Base-by-base conservation (phyloP, 805 yeast species). In the Lachancea meyersii region DNA sequence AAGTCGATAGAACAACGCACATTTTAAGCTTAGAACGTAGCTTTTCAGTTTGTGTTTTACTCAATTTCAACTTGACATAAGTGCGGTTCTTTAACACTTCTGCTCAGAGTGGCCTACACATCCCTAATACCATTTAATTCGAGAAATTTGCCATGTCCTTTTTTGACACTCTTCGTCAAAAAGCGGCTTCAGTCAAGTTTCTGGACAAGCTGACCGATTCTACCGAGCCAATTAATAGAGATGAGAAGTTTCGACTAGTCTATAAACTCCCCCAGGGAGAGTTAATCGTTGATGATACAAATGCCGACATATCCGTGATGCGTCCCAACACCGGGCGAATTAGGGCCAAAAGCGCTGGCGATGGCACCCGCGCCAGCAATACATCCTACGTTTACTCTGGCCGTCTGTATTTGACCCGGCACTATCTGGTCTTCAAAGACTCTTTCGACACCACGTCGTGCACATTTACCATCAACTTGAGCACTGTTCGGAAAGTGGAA, bases 401-500 rank as follows among this genome's bases (percentile, higher is more conserved):
- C 53, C 65, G 72, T 64, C 52, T 89, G n/a, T 81, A 69, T 51
- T 61, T 93, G 34, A 83, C 95, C 1, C 78, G 78, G 43, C 85
- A 82, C 49, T 93, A 79, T 57, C 58, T 93, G 28, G 76, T 85
- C 18, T 91, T 89, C 56, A 71, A 77, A 46, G 87, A 86, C 52
- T 72, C 76, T 5, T 79, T 77, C 52, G 94, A 87, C 53, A 71
- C 73, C 36, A 71, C 78, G 43, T 75, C 79, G 35, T 83, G 93
- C 57, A 73, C 77, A 5, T 76, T 91, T 55, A 73, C 73, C 3
- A 52, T 91, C 22, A 93, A 91, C 48, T 64, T 93, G 32, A 77
- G 89, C 1, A 77, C 95, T 1, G 67, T 93, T 30, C 80, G 83
- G 55, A 80, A 87, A 48, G 94, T 93, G 14, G 96, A 91, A 58